phyloP scores from a whole-genome alignment of 2,329 filamentous ascomycete species.

The Grosmannia clavigera region DNA sequence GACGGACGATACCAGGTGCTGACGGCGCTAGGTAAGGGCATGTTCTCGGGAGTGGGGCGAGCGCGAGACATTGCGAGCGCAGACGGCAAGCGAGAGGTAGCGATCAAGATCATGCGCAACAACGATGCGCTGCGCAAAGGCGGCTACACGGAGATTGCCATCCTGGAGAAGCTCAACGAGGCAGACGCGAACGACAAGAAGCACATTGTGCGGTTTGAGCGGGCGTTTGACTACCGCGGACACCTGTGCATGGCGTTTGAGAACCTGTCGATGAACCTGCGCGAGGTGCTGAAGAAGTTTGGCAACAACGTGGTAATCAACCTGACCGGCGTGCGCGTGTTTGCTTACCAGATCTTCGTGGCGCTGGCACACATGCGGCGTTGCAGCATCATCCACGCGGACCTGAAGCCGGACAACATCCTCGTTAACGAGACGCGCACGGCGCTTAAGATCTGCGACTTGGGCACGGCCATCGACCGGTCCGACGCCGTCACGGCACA shows the following conservation, averaged over 20 bases:
- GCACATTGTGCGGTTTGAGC: constrained; percentile 78
- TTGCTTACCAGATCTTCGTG: constrained; percentile 89
- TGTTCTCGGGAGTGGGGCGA: constrained; percentile 92
- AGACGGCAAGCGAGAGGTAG: constrained; percentile 59
- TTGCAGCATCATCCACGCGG: constrained; percentile 87
- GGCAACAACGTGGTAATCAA: constrained; percentile 91
- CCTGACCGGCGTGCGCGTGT: constrained; percentile 71
- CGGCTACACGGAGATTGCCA: constrained; percentile 87
- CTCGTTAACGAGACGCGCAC: constrained; percentile 77
- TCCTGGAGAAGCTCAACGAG: constrained; percentile 74
- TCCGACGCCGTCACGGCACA: constrained; percentile 60
- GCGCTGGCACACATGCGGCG: constrained; percentile 79
- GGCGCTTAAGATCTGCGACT: constrained; percentile 84
- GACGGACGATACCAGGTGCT: constrained; percentile 84
- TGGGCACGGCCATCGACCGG: constrained; percentile 88
- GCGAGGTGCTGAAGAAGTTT: constrained; percentile 91
- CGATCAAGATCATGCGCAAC: constrained; percentile 95
- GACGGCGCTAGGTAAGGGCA: constrained; percentile 78
- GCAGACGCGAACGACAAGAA: constrained; percentile 82
- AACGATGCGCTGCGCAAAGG: constrained; percentile 89
- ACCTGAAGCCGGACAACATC: constrained; percentile 96
- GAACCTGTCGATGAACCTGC: constrained; percentile 82
- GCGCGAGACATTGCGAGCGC: constrained; percentile 61
- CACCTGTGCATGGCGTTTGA: constrained; percentile 97
- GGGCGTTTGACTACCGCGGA: constrained; percentile 84